A percentile compares a stretch with the other conserved stretches of the same genome.
Evolutionary conservation across 1,284 basidiomycete genomes (phyloP).

Genomic region (Ustilago bromivora): DNA sequence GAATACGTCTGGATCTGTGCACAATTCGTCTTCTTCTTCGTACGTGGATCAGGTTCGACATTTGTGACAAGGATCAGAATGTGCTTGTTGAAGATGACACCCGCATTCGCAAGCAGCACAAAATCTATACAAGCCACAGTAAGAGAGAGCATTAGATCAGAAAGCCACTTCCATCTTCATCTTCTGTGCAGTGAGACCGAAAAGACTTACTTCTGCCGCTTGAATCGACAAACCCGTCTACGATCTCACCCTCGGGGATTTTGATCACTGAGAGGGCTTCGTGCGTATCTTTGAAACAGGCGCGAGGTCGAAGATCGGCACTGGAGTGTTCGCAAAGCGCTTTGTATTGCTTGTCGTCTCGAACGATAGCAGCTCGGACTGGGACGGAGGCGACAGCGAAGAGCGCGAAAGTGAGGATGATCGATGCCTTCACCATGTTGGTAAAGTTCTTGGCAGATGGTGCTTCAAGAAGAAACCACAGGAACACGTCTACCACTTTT

Average conservation of each 20-base stretch:
- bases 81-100: neutral
- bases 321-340: neutral
- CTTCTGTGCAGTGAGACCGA: neutral
- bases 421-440: neutral
- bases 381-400: neutral
- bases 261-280: neutral
- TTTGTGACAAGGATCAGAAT: neutral
- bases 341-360: constrained; percentile 5
- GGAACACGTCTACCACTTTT: neutral
- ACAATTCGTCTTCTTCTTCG: neutral
- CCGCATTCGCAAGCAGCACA: neutral
- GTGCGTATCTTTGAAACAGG: constrained; percentile 1
- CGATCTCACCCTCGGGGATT: neutral
- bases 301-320: neutral
- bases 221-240: neutral
- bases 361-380: neutral
- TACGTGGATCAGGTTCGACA: neutral
- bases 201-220: constrained; percentile 1
- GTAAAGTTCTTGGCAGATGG: neutral
- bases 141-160: neutral
- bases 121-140: neutral
- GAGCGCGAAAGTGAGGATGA: neutral
- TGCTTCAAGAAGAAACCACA: neutral
- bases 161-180: neutral
- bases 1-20: neutral